Base-by-base conservation (phyloP, 1,284 basidiomycete genomes). In the Erythrobasidium hasegawianum region DNA sequence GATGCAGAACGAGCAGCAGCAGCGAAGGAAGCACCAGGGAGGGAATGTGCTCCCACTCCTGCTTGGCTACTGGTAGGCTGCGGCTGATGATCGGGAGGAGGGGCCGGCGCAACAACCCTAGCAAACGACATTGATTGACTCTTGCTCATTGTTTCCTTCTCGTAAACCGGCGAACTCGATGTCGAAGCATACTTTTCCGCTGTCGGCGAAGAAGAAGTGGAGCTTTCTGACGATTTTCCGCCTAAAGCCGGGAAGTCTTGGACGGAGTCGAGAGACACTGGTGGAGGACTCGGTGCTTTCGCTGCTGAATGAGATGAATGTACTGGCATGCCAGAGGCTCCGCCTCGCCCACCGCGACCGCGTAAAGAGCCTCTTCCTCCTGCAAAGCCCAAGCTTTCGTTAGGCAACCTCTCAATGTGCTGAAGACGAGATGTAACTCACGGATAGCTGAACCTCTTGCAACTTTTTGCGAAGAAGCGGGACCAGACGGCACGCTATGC, bases 191-290 rank as follows among this genome's bases (percentile, higher is more conserved):
- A 8, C 22, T 33, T 33, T 11, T 33, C 33, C 11, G 33, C 33
- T 18, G 14, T 45, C n/a, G 57, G n/a, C 22, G 40, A 26, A 4
- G 57, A 14, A 18, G 40, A 47, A 18, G 40, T 29, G 26, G 8
- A 29, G 40, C 18, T 20, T 33, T 18, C 20, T 24, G 52, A 13
- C 1, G 61, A 18, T 14, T 49, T 56, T 18, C 62, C 62, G 29
- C 62, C 62, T 2, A 65, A 45, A 7, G 62, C 62, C 16, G 62
- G 62, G 24, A 65, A 65, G 27, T 65, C 62, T 47, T 57, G 45
- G 3, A 65, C 62, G 5, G 55, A 57, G 38, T 65, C 62, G 24
- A 65, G 56, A 8, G 41, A 29, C 8, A 65, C 62, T 0, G 62
- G 56, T 16, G 61, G 59, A 27, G 29, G 56, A 13, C 55, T 50